A percentile compares a stretch with the other conserved stretches of the same genome.
phyloP scores from a whole-genome alignment of 179 eudicot genomes.

The Beta lomatogona region DNA sequence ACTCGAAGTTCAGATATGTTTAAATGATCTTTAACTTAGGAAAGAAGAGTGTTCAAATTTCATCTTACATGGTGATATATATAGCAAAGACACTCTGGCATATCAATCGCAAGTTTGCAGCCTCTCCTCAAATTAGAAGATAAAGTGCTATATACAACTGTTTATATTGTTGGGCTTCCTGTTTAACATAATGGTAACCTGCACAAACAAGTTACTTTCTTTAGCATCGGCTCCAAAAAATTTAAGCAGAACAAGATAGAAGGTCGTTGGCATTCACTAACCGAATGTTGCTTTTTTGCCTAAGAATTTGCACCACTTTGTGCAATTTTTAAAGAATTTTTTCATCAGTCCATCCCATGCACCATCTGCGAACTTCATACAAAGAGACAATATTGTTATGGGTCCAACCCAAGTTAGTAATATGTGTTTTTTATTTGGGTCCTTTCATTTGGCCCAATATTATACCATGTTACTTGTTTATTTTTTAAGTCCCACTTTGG shows the following conservation, averaged over 20 bases:
- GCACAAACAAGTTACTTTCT: conserved; percentile 33
- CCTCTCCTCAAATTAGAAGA: conserved; percentile 99
- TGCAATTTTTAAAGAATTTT: conserved; percentile 92
- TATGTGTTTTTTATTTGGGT: too few species aligned
- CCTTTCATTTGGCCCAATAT: too few species aligned
- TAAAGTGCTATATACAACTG: conserved; percentile 80
- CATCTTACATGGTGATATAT: conserved; percentile 95
- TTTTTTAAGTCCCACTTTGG: too few species aligned
- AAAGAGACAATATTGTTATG: conserved; percentile 10
- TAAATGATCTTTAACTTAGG: too few species aligned
- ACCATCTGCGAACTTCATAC: conserved; percentile 58
- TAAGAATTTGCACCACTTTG: conserved; percentile 95
- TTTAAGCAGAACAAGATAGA: not conserved
- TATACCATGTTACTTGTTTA: too few species aligned
- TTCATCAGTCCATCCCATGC: conserved; percentile 85
- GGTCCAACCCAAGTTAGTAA: too few species aligned
- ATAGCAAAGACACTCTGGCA: conserved; percentile 98
- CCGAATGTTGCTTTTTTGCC: conserved; percentile 78
- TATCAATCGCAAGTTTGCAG: conserved; percentile 87
- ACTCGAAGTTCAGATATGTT: too few species aligned
- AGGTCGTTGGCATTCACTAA: conserved; percentile 34
- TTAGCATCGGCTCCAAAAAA: not conserved
- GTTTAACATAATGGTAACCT: conserved; percentile 89
- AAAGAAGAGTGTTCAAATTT: conserved; percentile 14
- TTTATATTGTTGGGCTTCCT: conserved; percentile 92